Evolutionary conservation across 225 moss, liverwort and hornwort species (phyloP).

Genomic region (Bryum argenteum): DNA sequence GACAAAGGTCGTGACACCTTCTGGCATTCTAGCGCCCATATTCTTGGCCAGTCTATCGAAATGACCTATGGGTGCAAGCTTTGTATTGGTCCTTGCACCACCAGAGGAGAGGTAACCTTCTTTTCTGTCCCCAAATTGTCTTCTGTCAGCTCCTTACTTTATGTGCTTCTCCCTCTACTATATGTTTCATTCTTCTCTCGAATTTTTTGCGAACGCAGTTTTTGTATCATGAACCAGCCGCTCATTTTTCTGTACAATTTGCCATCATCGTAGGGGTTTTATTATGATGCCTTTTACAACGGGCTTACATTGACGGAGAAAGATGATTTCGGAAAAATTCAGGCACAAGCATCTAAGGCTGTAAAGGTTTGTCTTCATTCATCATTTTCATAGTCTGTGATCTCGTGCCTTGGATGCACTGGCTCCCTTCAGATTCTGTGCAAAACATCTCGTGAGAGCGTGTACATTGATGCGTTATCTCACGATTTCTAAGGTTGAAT

Average conservation of each 20-base stretch:
- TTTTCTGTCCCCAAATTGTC: neutral
- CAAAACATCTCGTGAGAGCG: neutral
- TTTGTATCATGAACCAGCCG: neutral
- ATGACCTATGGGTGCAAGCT: slow-evolving; percentile 83
- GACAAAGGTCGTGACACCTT: slow-evolving; percentile 98
- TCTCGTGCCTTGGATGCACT: neutral
- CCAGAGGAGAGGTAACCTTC: slow-evolving; percentile 76
- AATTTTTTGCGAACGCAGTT: neutral
- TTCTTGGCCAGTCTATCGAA: slow-evolving; percentile 94
- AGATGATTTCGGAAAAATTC: slow-evolving; percentile 73
- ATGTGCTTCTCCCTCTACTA: no score
- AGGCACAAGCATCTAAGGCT: slow-evolving; percentile 76
- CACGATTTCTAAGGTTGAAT: neutral
- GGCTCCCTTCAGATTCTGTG: neutral
- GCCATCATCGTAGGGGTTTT: slow-evolving; percentile 66
- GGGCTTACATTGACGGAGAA: slow-evolving; percentile 77
- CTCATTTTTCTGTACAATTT: neutral
- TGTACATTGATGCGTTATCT: neutral
- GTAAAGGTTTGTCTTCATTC: slow-evolving; percentile 58
- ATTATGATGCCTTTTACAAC: slow-evolving; percentile 87
- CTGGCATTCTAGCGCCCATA: slow-evolving; percentile 99
- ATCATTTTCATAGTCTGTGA: neutral
- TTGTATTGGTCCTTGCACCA: slow-evolving; percentile 97
- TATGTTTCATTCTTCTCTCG: neutral
- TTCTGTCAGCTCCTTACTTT: neutral